Evolutionary conservation across 1,284 basidiomycete species (phyloP), one percentile per base, ranked within the genome.

Genomic region (Apiotrichum veenhuisii): DNA sequence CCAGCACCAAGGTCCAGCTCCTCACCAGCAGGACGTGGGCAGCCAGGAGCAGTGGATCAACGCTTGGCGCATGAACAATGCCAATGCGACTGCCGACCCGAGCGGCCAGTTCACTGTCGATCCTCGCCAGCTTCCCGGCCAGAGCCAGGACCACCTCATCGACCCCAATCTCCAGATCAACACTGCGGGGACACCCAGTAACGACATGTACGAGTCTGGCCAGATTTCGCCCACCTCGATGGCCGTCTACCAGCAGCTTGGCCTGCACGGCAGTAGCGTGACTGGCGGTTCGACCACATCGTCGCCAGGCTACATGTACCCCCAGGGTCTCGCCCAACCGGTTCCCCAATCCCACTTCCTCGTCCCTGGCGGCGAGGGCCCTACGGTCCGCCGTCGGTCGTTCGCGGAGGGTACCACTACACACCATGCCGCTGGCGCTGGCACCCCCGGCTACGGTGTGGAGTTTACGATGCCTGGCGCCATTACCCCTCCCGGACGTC

Each of bases 391-490:
- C 27, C 59, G 73, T 23, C 48, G 66, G 23, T 72, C 70, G 38
- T 69, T 73, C 45, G 66, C 60, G 3, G 72, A 64, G 22, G 69
- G 65, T 1, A 57, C n/a, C n/a, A n/a, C 46, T n/a, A 59, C 47
- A 25, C 73, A 76, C 58, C 72, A 66, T 43, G 74, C 73, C 11
- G 64, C 64, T 17, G 74, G 72, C 25, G 67, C 66, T 5, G 74
- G 74, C 8, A 76, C 74, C 17, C 74, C 74, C 11, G 74, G 72
- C 7, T 76, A 76, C 48, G 74, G 72, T 11, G 62, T 71, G 34
- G 70, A 70, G 51, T 71, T 76, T 41, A 58, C 57, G 18, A 46
- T 62, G 38, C 63, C 66, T 27, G 60, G 63, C 42, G 63, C 63
- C 5, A 58, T 52, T 27, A 54, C 53, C 10, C 51, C 51, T 17